Conservation (phyloP, 768 basidiomycete species). For the Termitomyces sp. region DNA sequence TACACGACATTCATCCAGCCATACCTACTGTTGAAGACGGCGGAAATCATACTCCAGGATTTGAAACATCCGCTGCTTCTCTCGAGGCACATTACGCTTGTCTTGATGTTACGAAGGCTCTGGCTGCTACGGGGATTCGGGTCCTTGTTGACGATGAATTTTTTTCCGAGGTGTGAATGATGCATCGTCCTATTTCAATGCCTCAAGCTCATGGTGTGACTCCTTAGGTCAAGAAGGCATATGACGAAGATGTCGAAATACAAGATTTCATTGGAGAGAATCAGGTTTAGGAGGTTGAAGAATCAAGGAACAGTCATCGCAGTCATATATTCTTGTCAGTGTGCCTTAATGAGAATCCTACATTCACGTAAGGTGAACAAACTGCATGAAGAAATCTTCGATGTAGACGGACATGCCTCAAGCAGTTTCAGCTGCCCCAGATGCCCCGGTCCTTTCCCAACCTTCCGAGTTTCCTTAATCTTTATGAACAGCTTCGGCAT, state of each 20-base stretch:
- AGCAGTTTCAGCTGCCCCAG: background rate
- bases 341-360: background rate
- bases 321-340: background rate
- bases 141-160: slow-evolving; percentile 66
- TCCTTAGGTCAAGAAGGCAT: slow-evolving; percentile 5
- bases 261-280: slow-evolving; percentile 29
- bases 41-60: slow-evolving; percentile 74
- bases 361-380: too few relatives aligned
- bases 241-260: slow-evolving; percentile 3
- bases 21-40: slow-evolving; percentile 70
- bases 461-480: background rate
- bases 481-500: background rate
- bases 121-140: slow-evolving; percentile 66
- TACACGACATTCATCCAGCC: slow-evolving; percentile 31
- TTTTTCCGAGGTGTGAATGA: slow-evolving; percentile 24
- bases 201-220: background rate
- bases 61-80: slow-evolving; percentile 57
- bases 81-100: slow-evolving; percentile 60
- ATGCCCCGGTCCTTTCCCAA: background rate
- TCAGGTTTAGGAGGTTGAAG: slow-evolving; percentile 10
- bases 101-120: slow-evolving; percentile 62
- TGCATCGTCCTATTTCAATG: too few relatives aligned
- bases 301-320: slow-evolving; percentile 23
- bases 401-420: background rate
- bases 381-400: background rate